Evolutionary conservation across 73 alveolate species (phyloP).

Genomic region (Durusdinium trenchii): DNA sequence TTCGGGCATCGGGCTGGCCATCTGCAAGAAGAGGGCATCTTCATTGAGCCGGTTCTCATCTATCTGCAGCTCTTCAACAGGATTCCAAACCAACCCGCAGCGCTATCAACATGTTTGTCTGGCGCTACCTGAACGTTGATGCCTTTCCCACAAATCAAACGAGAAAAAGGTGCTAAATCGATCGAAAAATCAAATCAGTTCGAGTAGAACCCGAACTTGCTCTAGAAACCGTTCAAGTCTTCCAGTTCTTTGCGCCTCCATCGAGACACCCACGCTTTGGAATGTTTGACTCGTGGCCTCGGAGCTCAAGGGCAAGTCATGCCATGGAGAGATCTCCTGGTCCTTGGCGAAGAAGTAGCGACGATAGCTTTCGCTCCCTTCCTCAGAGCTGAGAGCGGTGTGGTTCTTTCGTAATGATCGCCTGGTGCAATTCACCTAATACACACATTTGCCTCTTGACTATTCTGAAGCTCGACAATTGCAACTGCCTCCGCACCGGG

Average conservation of each 20-base stretch:
- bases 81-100: no score
- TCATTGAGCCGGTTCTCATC: not conserved
- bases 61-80: no score
- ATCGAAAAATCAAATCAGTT: no score
- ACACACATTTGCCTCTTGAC: no score
- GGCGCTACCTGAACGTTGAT: no score
- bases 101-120: no score
- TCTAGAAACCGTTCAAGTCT: not conserved
- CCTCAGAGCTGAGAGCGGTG: not conserved
- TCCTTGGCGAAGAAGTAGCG: conserved; percentile 39
- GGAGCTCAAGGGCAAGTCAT: conserved; percentile 70
- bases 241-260: not conserved
- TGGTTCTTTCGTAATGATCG: not conserved
- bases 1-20: no score
- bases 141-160: no score
- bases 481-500: not conserved
- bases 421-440: no score
- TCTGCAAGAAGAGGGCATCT: not conserved
- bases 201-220: no score
- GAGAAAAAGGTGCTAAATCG: no score
- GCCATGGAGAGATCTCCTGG: conserved; percentile 90
- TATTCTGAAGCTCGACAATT: not conserved
- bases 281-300: conserved; percentile 38
- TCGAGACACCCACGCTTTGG: not conserved
- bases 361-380: conserved; percentile 54